These are phyloP conservation scores for Penicillium robsamsonii DNA, from an alignment of 495 filamentous ascomycete genomes.

Conservation along the genomic window DNA sequence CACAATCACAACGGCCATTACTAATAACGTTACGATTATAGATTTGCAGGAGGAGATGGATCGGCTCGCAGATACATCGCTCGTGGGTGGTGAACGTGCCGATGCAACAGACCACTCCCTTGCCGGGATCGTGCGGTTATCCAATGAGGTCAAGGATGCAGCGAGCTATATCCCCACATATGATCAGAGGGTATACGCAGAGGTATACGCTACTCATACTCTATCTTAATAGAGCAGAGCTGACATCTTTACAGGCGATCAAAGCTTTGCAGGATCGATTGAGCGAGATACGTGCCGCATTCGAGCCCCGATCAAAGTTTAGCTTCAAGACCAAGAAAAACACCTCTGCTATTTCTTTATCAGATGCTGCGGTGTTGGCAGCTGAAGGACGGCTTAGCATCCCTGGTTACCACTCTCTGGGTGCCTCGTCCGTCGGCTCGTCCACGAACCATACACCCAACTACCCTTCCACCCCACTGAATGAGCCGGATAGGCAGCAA, in stretches of 20 bases:
- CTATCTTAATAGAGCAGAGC: background rate
- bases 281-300: constrained; percentile 52
- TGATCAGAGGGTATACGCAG: constrained; percentile 71
- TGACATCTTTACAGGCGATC: constrained; percentile 51
- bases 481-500: constrained; percentile 42
- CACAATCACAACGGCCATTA: background rate
- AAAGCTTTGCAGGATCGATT: constrained; percentile 67
- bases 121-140: constrained; percentile 62
- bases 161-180: constrained; percentile 69
- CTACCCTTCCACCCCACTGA: constrained; percentile 49
- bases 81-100: constrained; percentile 56
- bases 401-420: constrained; percentile 43
- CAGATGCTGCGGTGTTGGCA: constrained; percentile 54
- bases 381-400: constrained; percentile 43
- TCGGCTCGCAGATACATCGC: constrained; percentile 47
- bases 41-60: constrained; percentile 63
- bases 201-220: constrained; percentile 43
- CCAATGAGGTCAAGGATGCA: constrained; percentile 66
- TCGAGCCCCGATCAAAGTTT: constrained; percentile 68
- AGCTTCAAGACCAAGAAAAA: constrained; percentile 68
- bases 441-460: constrained; percentile 53
- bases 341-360: constrained; percentile 53
- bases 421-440: constrained; percentile 48
- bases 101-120: constrained; percentile 68
- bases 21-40: constrained; percentile 21